Percentiles rank a stretch among this genome's conserved stretches.
Evolutionary conservation across 805 yeast species (phyloP).

Genomic region (Cyberlindnera misumaiensis): DNA sequence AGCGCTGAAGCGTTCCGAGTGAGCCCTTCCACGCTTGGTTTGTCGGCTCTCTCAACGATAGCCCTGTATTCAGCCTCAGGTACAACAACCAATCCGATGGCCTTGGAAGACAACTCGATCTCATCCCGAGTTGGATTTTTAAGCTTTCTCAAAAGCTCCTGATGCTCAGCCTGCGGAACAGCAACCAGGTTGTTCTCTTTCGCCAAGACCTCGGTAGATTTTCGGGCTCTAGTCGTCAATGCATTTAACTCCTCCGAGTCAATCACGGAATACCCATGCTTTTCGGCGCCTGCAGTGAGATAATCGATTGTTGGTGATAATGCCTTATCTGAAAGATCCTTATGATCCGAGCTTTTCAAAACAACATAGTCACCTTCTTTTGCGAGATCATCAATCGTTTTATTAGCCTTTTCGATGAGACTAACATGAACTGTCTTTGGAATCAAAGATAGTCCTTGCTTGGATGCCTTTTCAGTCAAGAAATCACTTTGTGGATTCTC

Average conservation of each 20-base stretch:
- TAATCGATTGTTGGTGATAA: slow-evolving; percentile 18
- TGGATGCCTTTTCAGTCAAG: slow-evolving; percentile 23
- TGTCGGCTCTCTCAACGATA: slow-evolving; percentile 13
- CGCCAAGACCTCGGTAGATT: slow-evolving; percentile 15
- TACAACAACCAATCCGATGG: slow-evolving; percentile 6
- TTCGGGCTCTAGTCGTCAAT: slow-evolving; percentile 9
- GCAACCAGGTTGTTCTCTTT: slow-evolving; percentile 7
- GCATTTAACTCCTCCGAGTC: slow-evolving; percentile 12
- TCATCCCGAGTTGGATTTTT: slow-evolving; percentile 16
- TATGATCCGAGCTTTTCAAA: slow-evolving; percentile 9
- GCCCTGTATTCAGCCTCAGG: slow-evolving; percentile 6
- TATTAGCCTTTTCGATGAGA: slow-evolving; percentile 15
- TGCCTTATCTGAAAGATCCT: slow-evolving; percentile 15
- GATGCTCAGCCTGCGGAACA: slow-evolving; percentile 5
- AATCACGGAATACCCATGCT: slow-evolving; percentile 15
- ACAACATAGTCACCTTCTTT: slow-evolving; percentile 11
- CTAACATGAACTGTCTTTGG: slow-evolving; percentile 18
- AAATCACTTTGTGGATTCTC: slow-evolving; percentile 28
- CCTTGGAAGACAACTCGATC: neutral
- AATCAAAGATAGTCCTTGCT: slow-evolving; percentile 23
- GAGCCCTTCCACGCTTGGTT: slow-evolving; percentile 23
- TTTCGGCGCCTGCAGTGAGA: slow-evolving; percentile 10
- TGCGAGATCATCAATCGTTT: slow-evolving; percentile 18
- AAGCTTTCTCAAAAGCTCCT: slow-evolving; percentile 12
- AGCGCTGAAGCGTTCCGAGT: slow-evolving; percentile 10